Base-by-base conservation (phyloP, 2,329 filamentous ascomycete genomes). In the Paecilomyces sp. region DNA sequence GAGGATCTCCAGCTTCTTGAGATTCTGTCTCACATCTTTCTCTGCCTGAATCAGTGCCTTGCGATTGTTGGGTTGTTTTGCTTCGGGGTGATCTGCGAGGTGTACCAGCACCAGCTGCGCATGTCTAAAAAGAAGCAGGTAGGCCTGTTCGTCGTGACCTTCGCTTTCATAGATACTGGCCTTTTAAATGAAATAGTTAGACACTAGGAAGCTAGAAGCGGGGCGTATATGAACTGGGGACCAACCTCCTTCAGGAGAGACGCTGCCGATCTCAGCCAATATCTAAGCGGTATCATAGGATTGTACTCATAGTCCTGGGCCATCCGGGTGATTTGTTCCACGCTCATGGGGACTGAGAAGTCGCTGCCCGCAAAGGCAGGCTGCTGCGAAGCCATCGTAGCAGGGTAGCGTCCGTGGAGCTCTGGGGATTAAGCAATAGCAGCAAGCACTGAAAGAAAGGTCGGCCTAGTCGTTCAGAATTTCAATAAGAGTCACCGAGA, bases 51-150 rank as follows among this genome's bases (percentile, higher is more conserved):
- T 76, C 54, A 88, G 70, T 12, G 79, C 79, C 57, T 75, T 74
- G 58, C 80, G 80, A 64, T 83, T 82, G 36, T 88, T 85, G 9
- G 85, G 81, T 7, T 85, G 82, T 65, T 84, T 88, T 54, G 85
- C 85, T 59, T 94, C 86, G 1, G 93, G 92, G 67, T 97, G 94
- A 1, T 79, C 82, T 0, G 85, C 82, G 8, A 99, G 80, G 58
- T 88, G 83, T 6, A 91, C 84, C 30, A 96, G 79, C 25, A 96
- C 85, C n/a, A 99, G 85, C 57, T 88, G 83, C 9, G 91, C 91
- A 76, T 96, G 92, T 66, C 94, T 87, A 71, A 94, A 91, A n/a
- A 96, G 84, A 61, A 97, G 86, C 58, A 97, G 83, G 74, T 96
- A 99, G 3, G 93, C 90, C 70, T 94, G 89, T 67, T 92, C 86